Percentiles rank a stretch among this genome's conserved stretches.
phyloP scores from a whole-genome alignment of 257 asterid genomes.

The Prunella vulgaris region DNA sequence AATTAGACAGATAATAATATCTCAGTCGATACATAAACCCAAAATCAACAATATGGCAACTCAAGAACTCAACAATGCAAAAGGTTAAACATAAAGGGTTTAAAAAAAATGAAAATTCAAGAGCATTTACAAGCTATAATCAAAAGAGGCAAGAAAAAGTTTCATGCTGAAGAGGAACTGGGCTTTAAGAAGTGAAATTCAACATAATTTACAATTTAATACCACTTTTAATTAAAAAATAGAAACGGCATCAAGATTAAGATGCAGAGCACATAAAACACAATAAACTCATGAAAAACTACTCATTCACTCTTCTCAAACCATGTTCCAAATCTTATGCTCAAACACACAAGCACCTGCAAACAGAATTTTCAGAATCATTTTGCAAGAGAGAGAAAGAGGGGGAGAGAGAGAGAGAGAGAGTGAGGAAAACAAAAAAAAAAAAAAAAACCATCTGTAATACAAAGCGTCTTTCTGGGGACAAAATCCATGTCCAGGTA shows the following conservation, averaged over 20 bases:
- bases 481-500: conserved; percentile 14
- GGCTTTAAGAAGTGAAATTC: neutral
- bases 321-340: conserved; percentile 9
- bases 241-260: neutral
- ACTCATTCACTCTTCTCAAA: neutral
- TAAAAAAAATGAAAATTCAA: neutral
- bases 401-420: no score
- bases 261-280: conserved; percentile 9
- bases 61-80: conserved; percentile 14
- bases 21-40: neutral
- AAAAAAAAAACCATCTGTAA: neutral
- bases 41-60: neutral
- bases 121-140: neutral
- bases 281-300: neutral
- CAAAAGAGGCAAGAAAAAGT: neutral
- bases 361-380: conserved; percentile 9
- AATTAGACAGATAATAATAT: neutral
- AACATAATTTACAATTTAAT: conserved; percentile 7
- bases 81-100: neutral
- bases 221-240: neutral
- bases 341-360: neutral
- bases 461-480: neutral
- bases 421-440: no score
- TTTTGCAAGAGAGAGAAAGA: neutral
- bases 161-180: neutral